phyloP scores from a whole-genome alignment of 441 rosid species.

The Populus hybrid region DNA sequence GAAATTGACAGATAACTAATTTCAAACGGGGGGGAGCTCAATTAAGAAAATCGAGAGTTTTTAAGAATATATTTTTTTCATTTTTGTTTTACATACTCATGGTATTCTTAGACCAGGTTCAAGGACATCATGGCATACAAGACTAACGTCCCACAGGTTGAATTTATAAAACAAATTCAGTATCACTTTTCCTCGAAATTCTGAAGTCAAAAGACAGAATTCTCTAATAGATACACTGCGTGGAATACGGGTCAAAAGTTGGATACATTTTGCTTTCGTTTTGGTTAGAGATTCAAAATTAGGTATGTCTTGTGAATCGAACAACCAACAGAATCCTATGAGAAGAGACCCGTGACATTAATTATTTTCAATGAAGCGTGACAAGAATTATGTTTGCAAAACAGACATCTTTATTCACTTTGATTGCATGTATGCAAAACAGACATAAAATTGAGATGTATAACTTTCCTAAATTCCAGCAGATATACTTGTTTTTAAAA shows the following conservation, averaged over 20 bases:
- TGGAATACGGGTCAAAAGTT: not conserved
- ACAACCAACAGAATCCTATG: not conserved
- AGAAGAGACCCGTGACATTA: not conserved
- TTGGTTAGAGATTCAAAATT: not conserved
- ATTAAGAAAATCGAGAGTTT: not conserved
- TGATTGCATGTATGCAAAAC: too few species aligned
- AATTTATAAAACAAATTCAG: not conserved
- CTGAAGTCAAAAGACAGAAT: not conserved
- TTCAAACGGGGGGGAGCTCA: not conserved
- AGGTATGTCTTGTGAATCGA: not conserved
- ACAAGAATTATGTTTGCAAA: not conserved
- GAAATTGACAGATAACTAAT: not conserved
- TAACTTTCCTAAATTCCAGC: too few species aligned
- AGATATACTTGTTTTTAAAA: too few species aligned
- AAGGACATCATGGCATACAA: not conserved
- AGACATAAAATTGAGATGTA: too few species aligned
- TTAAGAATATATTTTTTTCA: too few species aligned
- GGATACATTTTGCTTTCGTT: not conserved
- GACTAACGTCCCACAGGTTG: not conserved
- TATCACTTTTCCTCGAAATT: not conserved
- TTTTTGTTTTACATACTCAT: not conserved
- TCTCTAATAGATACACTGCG: not conserved
- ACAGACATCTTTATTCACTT: too few species aligned
- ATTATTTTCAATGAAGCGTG: not conserved
- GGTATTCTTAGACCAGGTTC: not conserved